A percentile compares a stretch with the other conserved stretches of the same genome.
phyloP scores from a whole-genome alignment of 1,139 yeast species.

The Sugiyamaella castrensis region DNA sequence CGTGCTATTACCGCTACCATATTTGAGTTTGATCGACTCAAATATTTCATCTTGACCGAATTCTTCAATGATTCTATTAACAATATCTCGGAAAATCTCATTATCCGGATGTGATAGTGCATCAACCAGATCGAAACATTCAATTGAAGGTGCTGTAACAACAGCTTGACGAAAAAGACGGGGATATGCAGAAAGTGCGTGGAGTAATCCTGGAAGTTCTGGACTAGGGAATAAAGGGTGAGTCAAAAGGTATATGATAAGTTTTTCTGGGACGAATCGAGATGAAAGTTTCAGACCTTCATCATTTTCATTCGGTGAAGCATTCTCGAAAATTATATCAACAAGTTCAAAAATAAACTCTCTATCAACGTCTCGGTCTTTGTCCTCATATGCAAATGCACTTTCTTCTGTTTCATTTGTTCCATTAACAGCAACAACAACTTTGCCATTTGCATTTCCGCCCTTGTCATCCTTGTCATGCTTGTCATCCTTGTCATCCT shows the following conservation, averaged over 20 bases:
- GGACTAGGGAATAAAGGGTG: slow-evolving; percentile 79
- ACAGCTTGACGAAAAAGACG: slow-evolving; percentile 76
- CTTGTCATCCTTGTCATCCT: neutral
- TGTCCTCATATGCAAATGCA: slow-evolving; percentile 52
- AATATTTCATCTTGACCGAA: slow-evolving; percentile 40
- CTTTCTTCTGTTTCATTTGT: slow-evolving; percentile 10
- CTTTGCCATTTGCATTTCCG: too few relatives aligned
- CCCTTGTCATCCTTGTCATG: slow-evolving; percentile 24
- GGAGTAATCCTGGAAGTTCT: slow-evolving; percentile 53
- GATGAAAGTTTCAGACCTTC: slow-evolving; percentile 19
- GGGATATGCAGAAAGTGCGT: slow-evolving; percentile 50
- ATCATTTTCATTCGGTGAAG: slow-evolving; percentile 10
- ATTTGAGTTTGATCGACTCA: slow-evolving; percentile 24
- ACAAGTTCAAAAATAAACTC: slow-evolving; percentile 52
- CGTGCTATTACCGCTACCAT: slow-evolving; percentile 11
- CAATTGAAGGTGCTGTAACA: slow-evolving; percentile 69
- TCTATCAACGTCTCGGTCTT: slow-evolving; percentile 66
- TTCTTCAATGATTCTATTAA: slow-evolving; percentile 63
- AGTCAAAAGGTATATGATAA: slow-evolving; percentile 71
- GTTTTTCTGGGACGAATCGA: slow-evolving; percentile 50
- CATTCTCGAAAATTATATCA: slow-evolving; percentile 41
- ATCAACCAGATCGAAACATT: slow-evolving; percentile 57
- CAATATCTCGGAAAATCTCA: slow-evolving; percentile 65
- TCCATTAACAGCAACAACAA: neutral
- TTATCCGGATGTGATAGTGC: slow-evolving; percentile 55